Conservation (phyloP, 371 early-diverging fungal species). For the Mortierella sp. region DNA sequence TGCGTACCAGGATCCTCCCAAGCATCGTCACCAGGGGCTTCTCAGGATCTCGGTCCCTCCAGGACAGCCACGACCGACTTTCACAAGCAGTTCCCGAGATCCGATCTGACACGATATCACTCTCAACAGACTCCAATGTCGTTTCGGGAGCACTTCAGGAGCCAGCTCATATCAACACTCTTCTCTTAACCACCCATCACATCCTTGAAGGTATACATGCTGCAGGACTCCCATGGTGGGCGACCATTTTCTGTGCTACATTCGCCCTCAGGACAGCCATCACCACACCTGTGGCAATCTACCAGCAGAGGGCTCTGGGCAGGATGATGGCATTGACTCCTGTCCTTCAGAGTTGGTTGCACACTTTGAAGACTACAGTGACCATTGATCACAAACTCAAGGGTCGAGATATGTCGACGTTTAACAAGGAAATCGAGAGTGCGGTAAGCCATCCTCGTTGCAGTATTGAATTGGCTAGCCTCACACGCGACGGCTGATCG, state of each 20-base stretch:
- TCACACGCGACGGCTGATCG: no score
- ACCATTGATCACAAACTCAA: slow-evolving; percentile 56
- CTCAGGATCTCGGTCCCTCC: slow-evolving; percentile 8
- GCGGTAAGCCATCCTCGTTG: slow-evolving; percentile 48
- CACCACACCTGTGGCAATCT: slow-evolving; percentile 82
- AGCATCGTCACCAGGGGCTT: slow-evolving; percentile 1
- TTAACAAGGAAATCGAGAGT: slow-evolving; percentile 61
- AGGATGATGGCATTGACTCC: slow-evolving; percentile 70
- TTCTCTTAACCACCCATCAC: slow-evolving; percentile 60
- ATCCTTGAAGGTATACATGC: slow-evolving; percentile 58
- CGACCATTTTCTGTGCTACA: slow-evolving; percentile 70
- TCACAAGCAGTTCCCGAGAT: not conserved
- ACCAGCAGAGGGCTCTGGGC: slow-evolving; percentile 71
- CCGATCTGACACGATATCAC: not conserved
- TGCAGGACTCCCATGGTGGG: slow-evolving; percentile 77
- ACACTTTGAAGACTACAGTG: slow-evolving; percentile 65
- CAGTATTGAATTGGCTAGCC: not conserved
- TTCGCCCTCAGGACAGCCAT: slow-evolving; percentile 65
- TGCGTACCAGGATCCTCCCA: not conserved
- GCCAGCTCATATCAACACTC: slow-evolving; percentile 40
- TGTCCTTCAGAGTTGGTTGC: slow-evolving; percentile 71
- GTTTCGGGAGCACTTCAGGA: slow-evolving; percentile 21
- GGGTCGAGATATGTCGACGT: slow-evolving; percentile 59
- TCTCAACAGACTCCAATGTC: not conserved
- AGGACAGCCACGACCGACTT: not conserved